Evolutionary conservation across 805 yeast species (phyloP).

Genomic region (Metschnikowia lachancei): DNA sequence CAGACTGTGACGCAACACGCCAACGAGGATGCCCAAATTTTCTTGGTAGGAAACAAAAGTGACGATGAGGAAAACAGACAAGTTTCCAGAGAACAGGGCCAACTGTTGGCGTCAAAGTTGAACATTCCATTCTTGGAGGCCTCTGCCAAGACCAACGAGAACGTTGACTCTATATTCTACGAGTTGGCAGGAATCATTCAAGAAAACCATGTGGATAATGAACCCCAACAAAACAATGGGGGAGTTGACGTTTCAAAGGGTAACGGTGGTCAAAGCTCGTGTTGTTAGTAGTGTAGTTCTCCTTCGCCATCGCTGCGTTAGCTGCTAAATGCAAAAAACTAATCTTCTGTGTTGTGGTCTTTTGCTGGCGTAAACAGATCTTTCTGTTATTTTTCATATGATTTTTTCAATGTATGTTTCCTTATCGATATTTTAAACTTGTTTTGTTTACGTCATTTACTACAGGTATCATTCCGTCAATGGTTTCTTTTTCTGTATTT

Average conservation of each 20-base stretch:
- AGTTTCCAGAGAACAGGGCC: slow-evolving; percentile 88
- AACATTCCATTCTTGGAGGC: slow-evolving; percentile 93
- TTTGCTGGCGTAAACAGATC: background rate
- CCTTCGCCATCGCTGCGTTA: background rate
- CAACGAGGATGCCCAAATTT: slow-evolving; percentile 89
- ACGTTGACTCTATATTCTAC: slow-evolving; percentile 89
- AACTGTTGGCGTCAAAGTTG: slow-evolving; percentile 78
- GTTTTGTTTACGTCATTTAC: background rate
- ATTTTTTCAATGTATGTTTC: background rate
- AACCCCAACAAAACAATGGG: slow-evolving; percentile 25
- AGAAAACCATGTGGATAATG: slow-evolving; percentile 61
- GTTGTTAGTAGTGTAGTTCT: slow-evolving; percentile 35
- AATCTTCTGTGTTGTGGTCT: background rate
- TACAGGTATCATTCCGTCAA: no score
- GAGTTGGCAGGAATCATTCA: slow-evolving; percentile 83
- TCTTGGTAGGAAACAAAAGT: slow-evolving; percentile 93
- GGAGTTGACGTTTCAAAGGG: slow-evolving; percentile 42
- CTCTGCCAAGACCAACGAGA: slow-evolving; percentile 88
- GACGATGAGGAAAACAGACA: slow-evolving; percentile 88
- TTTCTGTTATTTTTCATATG: background rate
- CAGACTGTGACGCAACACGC: slow-evolving; percentile 96
- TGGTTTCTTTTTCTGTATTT: background rate
- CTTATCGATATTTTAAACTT: background rate
- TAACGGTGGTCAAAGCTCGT: slow-evolving; percentile 31
- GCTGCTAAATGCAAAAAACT: background rate